phyloP scores from a whole-genome alignment of 192 early-diverging fungal species.

The Phycomyces blakesleeanus region DNA sequence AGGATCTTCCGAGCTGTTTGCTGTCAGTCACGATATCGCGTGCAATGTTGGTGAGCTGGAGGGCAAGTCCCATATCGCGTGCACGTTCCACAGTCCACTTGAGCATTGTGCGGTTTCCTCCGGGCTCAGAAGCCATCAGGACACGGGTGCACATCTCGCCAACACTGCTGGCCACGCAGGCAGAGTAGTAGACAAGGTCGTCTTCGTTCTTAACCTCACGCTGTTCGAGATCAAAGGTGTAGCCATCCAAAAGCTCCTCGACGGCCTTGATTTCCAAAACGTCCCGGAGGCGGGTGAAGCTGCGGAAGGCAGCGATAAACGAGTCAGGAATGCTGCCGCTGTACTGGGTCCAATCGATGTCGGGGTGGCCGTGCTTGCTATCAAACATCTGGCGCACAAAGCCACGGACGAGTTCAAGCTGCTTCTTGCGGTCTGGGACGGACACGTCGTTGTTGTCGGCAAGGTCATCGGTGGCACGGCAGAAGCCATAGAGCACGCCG shows the following conservation, averaged over 20 bases:
- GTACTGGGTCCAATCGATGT: conserved; percentile 31
- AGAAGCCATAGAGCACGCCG: conserved; percentile 34
- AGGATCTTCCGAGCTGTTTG: conserved; percentile 36
- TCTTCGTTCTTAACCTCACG: conserved; percentile 13
- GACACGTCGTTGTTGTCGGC: conserved; percentile 24
- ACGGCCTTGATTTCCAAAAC: conserved; percentile 21
- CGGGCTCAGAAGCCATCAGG: conserved; percentile 9
- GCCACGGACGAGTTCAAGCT: conserved; percentile 11
- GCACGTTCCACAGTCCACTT: conserved; percentile 27
- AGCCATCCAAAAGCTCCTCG: conserved; percentile 32
- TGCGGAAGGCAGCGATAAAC: conserved; percentile 19
- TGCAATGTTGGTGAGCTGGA: conserved; percentile 50
- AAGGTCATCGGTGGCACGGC: conserved; percentile 38
- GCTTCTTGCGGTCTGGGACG: conserved; percentile 10
- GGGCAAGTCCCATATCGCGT: conserved; percentile 35
- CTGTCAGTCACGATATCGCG: conserved; percentile 51
- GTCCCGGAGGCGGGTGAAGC: conserved; percentile 23
- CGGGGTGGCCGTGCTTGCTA: conserved; percentile 3
- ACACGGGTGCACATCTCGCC: conserved; percentile 39
- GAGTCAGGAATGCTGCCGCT: background rate
- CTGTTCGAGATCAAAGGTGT: conserved; percentile 30
- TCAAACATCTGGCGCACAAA: conserved; percentile 31
- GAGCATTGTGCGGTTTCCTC: background rate
- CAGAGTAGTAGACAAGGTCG: conserved; percentile 29
- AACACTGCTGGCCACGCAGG: conserved; percentile 36